Conservation (phyloP, 345 rosid genomes). For the Camelina hispida region DNA sequence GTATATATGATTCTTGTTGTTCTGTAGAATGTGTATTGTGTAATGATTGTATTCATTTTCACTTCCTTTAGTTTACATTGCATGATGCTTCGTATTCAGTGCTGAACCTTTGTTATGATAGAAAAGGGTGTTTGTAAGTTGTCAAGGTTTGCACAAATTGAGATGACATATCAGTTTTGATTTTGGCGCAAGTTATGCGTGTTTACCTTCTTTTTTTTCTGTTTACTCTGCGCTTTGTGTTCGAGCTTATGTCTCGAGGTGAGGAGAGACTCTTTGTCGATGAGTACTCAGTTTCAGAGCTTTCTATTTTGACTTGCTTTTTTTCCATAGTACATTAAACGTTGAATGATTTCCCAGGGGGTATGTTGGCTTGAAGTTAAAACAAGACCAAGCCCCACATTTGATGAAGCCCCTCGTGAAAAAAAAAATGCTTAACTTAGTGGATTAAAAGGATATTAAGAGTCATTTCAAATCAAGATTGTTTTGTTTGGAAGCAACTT, state of each 20-base stretch:
- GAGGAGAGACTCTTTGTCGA: slow-evolving; percentile 13
- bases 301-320: slow-evolving; percentile 29
- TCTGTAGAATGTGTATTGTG: not conserved
- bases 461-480: slow-evolving; percentile 50
- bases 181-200: not conserved
- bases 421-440: slow-evolving; percentile 59
- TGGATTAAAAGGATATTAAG: slow-evolving; percentile 62
- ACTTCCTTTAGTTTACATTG: not conserved
- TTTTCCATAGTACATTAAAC: slow-evolving; percentile 56
- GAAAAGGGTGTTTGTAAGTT: slow-evolving; percentile 1
- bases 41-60: not conserved
- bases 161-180: not conserved
- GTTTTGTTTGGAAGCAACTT: slow-evolving; percentile 34
- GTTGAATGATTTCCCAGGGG: slow-evolving; percentile 97
- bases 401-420: slow-evolving; percentile 74
- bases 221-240: not conserved
- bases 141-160: not conserved
- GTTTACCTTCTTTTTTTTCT: not conserved
- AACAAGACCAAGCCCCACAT: slow-evolving; percentile 91
- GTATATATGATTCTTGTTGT: not conserved
- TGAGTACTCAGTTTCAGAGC: slow-evolving; percentile 21
- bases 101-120: not conserved
- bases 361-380: slow-evolving; percentile 95
- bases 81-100: not conserved
- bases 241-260: slow-evolving; percentile 26